Percentiles rank a stretch among this genome's conserved stretches.
Conservation (phyloP, 441 rosid species). For the Gossypium davidsonii region DNA sequence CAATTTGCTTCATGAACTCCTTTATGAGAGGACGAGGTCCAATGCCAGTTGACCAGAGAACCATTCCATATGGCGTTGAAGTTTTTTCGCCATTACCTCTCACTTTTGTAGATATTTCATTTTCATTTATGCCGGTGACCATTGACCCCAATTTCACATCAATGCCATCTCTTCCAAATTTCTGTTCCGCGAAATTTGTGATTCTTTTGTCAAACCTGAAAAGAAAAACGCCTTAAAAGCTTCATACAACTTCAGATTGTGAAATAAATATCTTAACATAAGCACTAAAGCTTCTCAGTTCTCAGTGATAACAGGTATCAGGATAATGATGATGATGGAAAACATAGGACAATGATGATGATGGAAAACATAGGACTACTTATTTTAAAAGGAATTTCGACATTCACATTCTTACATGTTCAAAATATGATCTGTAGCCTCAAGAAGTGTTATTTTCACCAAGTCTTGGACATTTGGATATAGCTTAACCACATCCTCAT, state of each 20-base stretch:
- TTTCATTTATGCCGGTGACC: slow-evolving; percentile 73
- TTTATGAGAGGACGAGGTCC: slow-evolving; percentile 79
- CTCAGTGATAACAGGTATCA: neutral
- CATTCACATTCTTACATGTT: slow-evolving; percentile 53
- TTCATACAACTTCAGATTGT: neutral
- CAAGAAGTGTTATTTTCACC: slow-evolving; percentile 79
- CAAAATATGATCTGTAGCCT: slow-evolving; percentile 94
- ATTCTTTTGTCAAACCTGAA: slow-evolving; percentile 98
- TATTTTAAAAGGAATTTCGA: neutral
- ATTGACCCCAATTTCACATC: slow-evolving; percentile 82
- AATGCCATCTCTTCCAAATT: slow-evolving; percentile 87
- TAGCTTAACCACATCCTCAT: slow-evolving; percentile 68
- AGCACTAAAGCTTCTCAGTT: neutral
- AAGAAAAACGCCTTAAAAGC: slow-evolving; percentile 6
- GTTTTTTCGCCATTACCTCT: slow-evolving; percentile 52
- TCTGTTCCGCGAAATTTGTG: slow-evolving; percentile 82
- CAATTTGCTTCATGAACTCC: slow-evolving; percentile 91
- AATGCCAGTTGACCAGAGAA: slow-evolving; percentile 98
- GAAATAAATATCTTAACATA: neutral
- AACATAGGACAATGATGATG: neutral
- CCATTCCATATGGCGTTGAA: slow-evolving; percentile 84
- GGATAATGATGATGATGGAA: neutral
- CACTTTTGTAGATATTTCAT: slow-evolving; percentile 73
- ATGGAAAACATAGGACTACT: neutral
- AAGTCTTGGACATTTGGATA: slow-evolving; percentile 61